Evolutionary conservation across 2,329 filamentous ascomycete species (phyloP), one percentile per base, ranked within the genome.

Genomic region (Hypoxylon sp.): DNA sequence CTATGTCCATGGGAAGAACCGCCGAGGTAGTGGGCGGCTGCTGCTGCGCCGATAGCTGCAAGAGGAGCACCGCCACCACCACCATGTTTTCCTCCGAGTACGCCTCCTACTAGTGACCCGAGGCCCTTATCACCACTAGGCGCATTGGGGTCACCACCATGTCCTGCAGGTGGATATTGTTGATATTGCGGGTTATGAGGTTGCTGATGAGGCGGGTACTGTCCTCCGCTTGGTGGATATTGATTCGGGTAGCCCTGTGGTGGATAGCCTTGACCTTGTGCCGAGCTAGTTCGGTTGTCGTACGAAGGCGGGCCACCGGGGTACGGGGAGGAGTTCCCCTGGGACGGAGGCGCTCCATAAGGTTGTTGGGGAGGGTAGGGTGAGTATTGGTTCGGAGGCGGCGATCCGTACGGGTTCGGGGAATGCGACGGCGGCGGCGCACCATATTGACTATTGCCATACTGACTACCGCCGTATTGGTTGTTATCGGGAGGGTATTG

Each of bases 21-120:
- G 1, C 73, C 68, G 1, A 74, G 50, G 36, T 63, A 74, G 3
- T 70, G 68, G 10, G 74, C 63, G 0, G 73, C 72, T 0, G 73
- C 73, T 2, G 74, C 74, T 1, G 73, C 71, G 1, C 73, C 73
- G 10, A 75, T 36, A n/a, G 72, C 68, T 1, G 67, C 72, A 3
- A 74, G 48, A 0, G 71, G 63, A 23, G 60, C 55, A 13, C 67
- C 55, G 19, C 71, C 66, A 11, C 60, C 34, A 5, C 50, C 43
- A 25, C 45, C 68, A 21, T 56, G 61, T 46, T 69, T 69, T 11
- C 67, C 70, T n/a, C 60, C 73, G 21, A 74, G 41, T 13, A 63
- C 63, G 41, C 70, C 72, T 21, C 65, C 69, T 23, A 75, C 64
- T 19, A 73, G 50, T 10, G 73, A 69, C 3, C 73, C 73, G 5